These are phyloP conservation scores for Verbena officinalis DNA, from an alignment of 257 asterid genomes.

Conservation along the genomic window DNA sequence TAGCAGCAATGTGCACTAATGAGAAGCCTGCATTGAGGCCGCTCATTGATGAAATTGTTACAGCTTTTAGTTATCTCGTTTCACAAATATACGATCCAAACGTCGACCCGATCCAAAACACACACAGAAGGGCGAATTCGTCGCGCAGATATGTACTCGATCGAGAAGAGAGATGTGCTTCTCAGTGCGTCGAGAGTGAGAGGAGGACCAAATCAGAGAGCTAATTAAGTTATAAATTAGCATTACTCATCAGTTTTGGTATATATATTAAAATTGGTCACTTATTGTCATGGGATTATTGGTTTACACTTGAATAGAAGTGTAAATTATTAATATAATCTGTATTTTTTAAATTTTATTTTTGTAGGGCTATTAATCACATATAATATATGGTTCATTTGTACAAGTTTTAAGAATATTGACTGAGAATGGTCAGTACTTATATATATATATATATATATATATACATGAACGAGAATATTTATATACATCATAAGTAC, in stretches of 20 bases:
- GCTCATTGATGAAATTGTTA: constrained; percentile 49
- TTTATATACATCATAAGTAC: too few relatives aligned
- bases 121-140: constrained; percentile 15
- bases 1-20: constrained; percentile 73
- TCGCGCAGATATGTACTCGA: constrained; percentile 21
- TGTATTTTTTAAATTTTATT: too few relatives aligned
- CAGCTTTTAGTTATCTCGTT: constrained; percentile 61
- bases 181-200: not conserved
- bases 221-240: constrained; percentile 1
- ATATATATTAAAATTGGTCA: not conserved
- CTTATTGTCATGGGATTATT: too few relatives aligned
- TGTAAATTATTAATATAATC: too few relatives aligned
- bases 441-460: too few relatives aligned
- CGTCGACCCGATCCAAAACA: constrained; percentile 6
- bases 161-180: not conserved
- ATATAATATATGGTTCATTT: too few relatives aligned
- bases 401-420: too few relatives aligned
- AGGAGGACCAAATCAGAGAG: constrained; percentile 2
- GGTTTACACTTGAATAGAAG: too few relatives aligned
- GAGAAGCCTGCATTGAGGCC: constrained; percentile 62
- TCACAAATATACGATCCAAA: constrained; percentile 51
- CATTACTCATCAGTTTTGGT: not conserved
- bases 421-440: too few relatives aligned
- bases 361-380: too few relatives aligned
- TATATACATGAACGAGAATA: too few relatives aligned